Evolutionary conservation across 225 moss, liverwort and hornwort genomes (phyloP).

Genomic region (Pseudisothecium myosuroides): DNA sequence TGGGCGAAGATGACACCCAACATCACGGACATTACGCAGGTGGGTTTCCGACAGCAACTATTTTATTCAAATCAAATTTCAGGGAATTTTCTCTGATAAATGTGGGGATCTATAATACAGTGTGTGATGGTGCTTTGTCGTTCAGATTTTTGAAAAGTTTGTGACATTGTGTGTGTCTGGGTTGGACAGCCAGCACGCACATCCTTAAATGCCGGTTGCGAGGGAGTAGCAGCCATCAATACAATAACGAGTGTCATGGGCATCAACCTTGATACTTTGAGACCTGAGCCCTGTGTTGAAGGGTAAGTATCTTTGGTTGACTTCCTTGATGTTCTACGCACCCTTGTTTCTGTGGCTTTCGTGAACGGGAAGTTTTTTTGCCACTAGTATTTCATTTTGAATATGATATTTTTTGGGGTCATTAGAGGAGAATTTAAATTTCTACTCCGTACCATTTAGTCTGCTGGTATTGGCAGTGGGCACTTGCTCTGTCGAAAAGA

Average conservation of each 20-base stretch:
- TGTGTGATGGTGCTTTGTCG: neutral
- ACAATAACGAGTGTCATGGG: slow-evolving; percentile 99
- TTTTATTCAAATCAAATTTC: neutral
- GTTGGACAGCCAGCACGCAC: slow-evolving; percentile 70
- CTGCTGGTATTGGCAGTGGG: neutral
- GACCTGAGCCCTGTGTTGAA: slow-evolving; percentile 90
- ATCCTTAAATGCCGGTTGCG: slow-evolving; percentile 61
- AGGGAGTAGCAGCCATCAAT: slow-evolving; percentile 88
- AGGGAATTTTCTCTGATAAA: neutral
- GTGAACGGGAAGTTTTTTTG: neutral
- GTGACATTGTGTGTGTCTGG: neutral
- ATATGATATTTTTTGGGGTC: neutral
- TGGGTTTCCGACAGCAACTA: neutral
- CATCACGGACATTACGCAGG: slow-evolving; percentile 86
- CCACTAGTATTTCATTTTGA: neutral
- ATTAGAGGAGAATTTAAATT: neutral
- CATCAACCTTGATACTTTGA: slow-evolving; percentile 83
- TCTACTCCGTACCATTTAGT: neutral
- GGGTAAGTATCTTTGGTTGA: slow-evolving; percentile 4
- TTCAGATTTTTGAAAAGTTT: neutral
- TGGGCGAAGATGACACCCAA: slow-evolving; percentile 99
- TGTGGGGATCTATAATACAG: neutral
- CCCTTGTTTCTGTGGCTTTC: neutral
- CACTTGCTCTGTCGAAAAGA: neutral
- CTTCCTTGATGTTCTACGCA: neutral